Conservation (phyloP, 495 filamentous ascomycete genomes). For the Oidiodendron maius region DNA sequence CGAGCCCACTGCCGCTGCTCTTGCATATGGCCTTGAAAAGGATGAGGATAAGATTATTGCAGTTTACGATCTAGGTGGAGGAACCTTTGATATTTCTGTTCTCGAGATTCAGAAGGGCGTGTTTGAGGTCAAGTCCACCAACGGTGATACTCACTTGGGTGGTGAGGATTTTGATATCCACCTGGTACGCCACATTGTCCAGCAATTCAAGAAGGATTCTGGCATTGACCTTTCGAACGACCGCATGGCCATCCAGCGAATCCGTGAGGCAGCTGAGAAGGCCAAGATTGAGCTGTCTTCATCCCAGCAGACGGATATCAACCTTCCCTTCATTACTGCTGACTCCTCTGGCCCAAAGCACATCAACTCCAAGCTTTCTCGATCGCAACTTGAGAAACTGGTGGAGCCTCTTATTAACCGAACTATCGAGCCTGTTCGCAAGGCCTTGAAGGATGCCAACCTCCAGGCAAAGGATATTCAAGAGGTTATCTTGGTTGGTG, state of each 20-base stretch:
- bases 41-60: conserved; percentile 85
- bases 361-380: conserved; percentile 92
- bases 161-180: conserved; percentile 98
- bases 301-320: conserved; percentile 95
- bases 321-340: conserved; percentile 97
- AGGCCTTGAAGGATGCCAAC: conserved; percentile 95
- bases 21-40: conserved; percentile 95
- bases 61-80: conserved; percentile 97
- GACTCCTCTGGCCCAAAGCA: conserved; percentile 93
- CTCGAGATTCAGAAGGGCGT: conserved; percentile 97
- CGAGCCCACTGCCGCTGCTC: conserved; percentile 90
- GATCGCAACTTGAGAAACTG: conserved; percentile 85
- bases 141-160: conserved; percentile 96
- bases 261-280: conserved; percentile 99
- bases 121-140: conserved; percentile 98
- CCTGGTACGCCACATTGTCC: conserved; percentile 90
- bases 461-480: conserved; percentile 94
- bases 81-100: conserved; percentile 97
- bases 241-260: conserved; percentile 98
- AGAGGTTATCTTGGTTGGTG: conserved; percentile 97
- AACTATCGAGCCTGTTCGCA: conserved; percentile 89
- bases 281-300: conserved; percentile 99
- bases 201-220: conserved; percentile 93
- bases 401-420: conserved; percentile 85
- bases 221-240: conserved; percentile 86